phyloP scores from a whole-genome alignment of 805 yeast species.

The Tanozyma kutaoensis region DNA sequence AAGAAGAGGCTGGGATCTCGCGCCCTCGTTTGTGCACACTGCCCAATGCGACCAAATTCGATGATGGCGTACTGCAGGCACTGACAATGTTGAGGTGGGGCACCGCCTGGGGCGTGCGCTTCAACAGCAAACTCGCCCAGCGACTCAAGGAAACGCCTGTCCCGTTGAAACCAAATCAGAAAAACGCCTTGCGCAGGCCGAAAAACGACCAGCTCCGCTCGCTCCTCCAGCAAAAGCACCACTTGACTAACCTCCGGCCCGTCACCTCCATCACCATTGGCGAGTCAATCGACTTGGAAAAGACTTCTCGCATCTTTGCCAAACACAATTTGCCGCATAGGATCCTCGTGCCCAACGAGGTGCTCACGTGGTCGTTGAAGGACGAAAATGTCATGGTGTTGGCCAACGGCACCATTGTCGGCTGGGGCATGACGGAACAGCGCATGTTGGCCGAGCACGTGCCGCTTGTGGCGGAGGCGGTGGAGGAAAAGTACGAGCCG shows the following conservation, averaged over 20 bases:
- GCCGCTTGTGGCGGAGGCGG: slow-evolving; percentile 39
- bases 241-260: slow-evolving; percentile 26
- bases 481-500: slow-evolving; percentile 22
- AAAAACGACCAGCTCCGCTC: no score
- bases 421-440: slow-evolving; percentile 67
- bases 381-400: slow-evolving; percentile 48
- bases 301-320: slow-evolving; percentile 22
- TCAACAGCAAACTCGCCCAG: no score
- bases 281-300: slow-evolving; percentile 51
- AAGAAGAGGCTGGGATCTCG: no score
- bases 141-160: no score
- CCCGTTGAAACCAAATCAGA: no score
- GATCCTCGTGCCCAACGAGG: slow-evolving; percentile 51
- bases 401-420: slow-evolving; percentile 67
- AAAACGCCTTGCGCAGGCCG: no score
- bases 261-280: slow-evolving; percentile 65
- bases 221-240: no score
- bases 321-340: slow-evolving; percentile 9
- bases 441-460: slow-evolving; percentile 31
- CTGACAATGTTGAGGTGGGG: no score
- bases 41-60: no score
- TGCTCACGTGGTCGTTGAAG: slow-evolving; percentile 31
- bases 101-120: no score
- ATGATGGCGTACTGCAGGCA: no score
- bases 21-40: no score